phyloP scores from a whole-genome alignment of 1,139 yeast genomes.

The Suhomyces coccinellae region DNA sequence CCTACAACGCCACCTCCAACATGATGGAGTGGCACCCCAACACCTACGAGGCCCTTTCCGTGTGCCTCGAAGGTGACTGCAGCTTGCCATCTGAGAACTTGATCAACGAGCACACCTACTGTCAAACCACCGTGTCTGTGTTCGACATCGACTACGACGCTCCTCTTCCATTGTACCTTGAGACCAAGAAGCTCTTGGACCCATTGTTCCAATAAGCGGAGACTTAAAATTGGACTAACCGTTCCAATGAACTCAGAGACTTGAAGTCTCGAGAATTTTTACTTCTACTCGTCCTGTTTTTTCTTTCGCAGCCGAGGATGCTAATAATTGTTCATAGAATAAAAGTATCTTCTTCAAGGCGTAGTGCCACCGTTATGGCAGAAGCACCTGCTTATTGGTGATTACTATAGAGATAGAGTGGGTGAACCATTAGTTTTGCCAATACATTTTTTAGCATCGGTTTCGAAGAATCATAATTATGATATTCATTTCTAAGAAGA shows the following conservation, averaged over 20 bases:
- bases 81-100: conserved; percentile 37
- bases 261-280: not conserved
- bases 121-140: conserved; percentile 39
- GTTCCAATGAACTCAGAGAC: too few relatives aligned
- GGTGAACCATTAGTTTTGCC: too few relatives aligned
- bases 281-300: conserved; percentile 5
- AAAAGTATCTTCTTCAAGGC: too few relatives aligned
- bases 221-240: too few relatives aligned
- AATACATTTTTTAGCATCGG: too few relatives aligned
- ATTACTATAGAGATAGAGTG: too few relatives aligned
- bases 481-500: too few relatives aligned
- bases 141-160: conserved; percentile 48
- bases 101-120: conserved; percentile 22
- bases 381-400: too few relatives aligned
- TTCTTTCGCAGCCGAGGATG: not conserved
- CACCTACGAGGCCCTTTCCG: conserved; percentile 21
- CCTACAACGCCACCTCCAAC: conserved; percentile 34
- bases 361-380: too few relatives aligned
- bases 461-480: too few relatives aligned
- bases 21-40: conserved; percentile 20
- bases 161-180: conserved; percentile 27
- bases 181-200: conserved; percentile 27
- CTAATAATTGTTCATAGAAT: too few relatives aligned
- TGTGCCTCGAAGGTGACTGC: conserved; percentile 38
- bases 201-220: conserved; percentile 2